Base-by-base conservation (phyloP, 805 yeast species). In the Ascoidea asiatica region DNA sequence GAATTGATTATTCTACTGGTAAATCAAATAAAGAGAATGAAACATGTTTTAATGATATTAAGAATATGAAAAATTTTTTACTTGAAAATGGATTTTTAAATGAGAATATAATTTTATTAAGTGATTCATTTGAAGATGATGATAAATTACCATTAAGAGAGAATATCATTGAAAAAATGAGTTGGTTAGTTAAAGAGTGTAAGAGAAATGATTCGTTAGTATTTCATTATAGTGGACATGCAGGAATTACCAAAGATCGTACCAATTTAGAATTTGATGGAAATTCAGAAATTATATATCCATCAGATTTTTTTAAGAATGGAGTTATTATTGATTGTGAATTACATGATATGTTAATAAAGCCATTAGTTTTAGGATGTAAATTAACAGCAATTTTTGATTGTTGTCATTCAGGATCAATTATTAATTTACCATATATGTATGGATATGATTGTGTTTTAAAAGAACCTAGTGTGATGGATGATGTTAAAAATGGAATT, bases 141-240 rank as follows among this genome's bases (percentile, higher is more conserved):
- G 71, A 65, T 46, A 60, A 66, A 53, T 65, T 78, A 8, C 95
- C 95, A 18, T 75, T 85, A 1, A 65, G 73, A 44, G 75, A 67
- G 4, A 85, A 86, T 58, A 85, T 86, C 58, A 56, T 83, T 19
- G 67, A 79, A 39, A 95, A 88, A 2, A 81, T 83, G 83, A 77
- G 72, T 45, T 85, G 95, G 95, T 70, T 85, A 19, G 89, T 81
- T 19, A 65, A 65, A 19, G 81, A 69, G 48, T 92, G 94, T 0
- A 66, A 63, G 51, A 80, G 92, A n/a, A 83, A 85, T 52, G 95
- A 85, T 61, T 74, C 87, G 6, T 60, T 85, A 42, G 78, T 86
- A 53, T 76, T 86, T 69, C 95, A 86, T 58, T 85, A 79, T 57
- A 81, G 92, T 0, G 92, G 95, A 5, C 95, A 85, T 56, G 95